These are phyloP conservation scores for Globisporangium canariense DNA, from an alignment of 352 stramenopile genomes.

Conservation along the genomic window DNA sequence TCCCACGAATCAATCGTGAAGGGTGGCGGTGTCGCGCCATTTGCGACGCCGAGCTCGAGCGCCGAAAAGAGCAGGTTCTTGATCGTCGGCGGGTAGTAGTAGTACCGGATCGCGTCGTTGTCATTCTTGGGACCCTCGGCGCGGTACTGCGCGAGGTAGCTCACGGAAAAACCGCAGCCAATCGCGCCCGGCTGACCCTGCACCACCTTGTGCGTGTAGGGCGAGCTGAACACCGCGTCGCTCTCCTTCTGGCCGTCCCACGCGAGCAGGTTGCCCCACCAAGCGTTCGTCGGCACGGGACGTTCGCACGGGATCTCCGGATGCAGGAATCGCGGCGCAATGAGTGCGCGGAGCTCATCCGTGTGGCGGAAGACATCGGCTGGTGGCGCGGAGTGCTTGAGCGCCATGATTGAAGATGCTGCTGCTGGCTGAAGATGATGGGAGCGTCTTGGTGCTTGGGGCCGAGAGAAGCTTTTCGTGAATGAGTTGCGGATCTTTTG, in stretches of 20 bases:
- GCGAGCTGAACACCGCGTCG: slow-evolving; percentile 67
- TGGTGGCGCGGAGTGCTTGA: slow-evolving; percentile 24
- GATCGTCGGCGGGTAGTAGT: slow-evolving; percentile 71
- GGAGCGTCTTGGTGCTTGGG: slow-evolving; percentile 1
- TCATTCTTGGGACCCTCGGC: slow-evolving; percentile 65
- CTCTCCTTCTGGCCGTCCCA: slow-evolving; percentile 51
- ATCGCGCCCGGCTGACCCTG: slow-evolving; percentile 27
- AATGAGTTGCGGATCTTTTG: not conserved
- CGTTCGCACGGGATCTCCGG: slow-evolving; percentile 16
- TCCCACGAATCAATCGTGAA: slow-evolving; percentile 71
- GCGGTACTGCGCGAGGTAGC: slow-evolving; percentile 74
- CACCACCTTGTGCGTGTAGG: slow-evolving; percentile 67
- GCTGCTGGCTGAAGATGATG: not conserved
- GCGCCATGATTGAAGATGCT: slow-evolving; percentile 12
- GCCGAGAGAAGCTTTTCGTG: not conserved
- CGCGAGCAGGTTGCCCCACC: slow-evolving; percentile 82
- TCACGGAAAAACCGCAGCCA: slow-evolving; percentile 50
- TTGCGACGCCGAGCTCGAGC: slow-evolving; percentile 31
- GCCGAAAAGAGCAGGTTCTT: slow-evolving; percentile 77
- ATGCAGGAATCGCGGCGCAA: slow-evolving; percentile 43
- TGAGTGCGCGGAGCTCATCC: slow-evolving; percentile 46
- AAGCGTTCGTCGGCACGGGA: slow-evolving; percentile 76
- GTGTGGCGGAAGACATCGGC: slow-evolving; percentile 42
- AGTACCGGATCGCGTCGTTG: slow-evolving; percentile 81
- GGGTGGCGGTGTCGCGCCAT: slow-evolving; percentile 2